Conservation (phyloP, 345 rosid species). For the Camelina laxa region DNA sequence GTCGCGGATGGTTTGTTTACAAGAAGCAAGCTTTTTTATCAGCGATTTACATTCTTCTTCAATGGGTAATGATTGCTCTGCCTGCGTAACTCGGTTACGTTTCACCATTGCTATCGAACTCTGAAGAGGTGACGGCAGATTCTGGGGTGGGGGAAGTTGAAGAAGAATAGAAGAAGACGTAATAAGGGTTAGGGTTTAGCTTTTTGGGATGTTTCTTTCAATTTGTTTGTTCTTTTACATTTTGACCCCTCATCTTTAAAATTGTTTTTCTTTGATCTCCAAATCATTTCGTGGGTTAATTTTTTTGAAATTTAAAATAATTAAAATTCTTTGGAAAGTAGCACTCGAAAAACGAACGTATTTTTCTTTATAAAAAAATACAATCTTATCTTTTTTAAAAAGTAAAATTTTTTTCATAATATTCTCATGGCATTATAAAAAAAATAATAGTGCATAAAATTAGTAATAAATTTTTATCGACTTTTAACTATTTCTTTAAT, state of each 20-base stretch:
- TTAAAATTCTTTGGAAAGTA: constrained; percentile 1
- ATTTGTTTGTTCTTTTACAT: constrained; percentile 18
- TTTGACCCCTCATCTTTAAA: constrained; percentile 26
- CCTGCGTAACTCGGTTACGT: constrained; percentile 23
- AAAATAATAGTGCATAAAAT: no score
- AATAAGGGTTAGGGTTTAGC: constrained; percentile 37
- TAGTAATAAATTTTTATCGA: no score
- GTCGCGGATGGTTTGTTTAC: constrained; percentile 68
- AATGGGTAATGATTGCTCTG: constrained; percentile 10
- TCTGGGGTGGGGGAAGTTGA: background rate
- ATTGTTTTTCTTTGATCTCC: background rate
- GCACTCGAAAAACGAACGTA: no score
- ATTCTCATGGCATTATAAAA: no score
- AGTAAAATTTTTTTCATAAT: no score
- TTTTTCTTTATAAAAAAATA: no score
- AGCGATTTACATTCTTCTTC: constrained; percentile 55
- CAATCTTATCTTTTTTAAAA: no score
- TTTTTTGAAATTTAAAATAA: background rate
- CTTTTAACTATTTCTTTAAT: no score
- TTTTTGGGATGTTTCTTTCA: background rate
- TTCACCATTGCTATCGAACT: constrained; percentile 37
- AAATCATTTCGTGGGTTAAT: background rate
- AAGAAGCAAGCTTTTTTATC: constrained; percentile 75
- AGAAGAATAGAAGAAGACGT: background rate
- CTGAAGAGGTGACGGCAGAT: constrained; percentile 7